Conservation (phyloP, 139 green algal species). For the Chlamydomonas sp. region DNA sequence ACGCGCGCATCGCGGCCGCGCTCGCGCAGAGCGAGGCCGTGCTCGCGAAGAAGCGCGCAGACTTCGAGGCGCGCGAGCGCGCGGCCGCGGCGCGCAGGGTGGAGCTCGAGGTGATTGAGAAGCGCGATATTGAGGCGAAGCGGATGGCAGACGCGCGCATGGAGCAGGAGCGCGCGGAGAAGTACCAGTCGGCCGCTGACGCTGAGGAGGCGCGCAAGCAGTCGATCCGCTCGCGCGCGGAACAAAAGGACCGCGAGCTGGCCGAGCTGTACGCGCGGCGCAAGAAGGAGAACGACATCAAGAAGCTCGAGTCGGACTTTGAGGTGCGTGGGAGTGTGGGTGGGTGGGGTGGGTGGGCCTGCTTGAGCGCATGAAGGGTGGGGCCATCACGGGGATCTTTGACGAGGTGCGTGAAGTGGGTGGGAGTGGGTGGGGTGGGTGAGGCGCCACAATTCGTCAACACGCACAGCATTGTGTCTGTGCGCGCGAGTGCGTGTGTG, state of each 20-base stretch:
- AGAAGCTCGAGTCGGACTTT: conserved; percentile 42
- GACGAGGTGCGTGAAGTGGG: too few species aligned
- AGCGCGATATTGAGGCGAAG: conserved; percentile 19
- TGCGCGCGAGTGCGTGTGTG: too few species aligned
- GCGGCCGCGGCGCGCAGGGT: conserved; percentile 20
- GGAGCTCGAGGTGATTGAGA: conserved; percentile 23
- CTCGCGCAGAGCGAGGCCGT: conserved; percentile 37
- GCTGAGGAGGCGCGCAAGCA: conserved; percentile 45
- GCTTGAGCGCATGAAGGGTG: too few species aligned
- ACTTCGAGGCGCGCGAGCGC: conserved; percentile 41
- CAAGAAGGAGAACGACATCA: conserved; percentile 48
- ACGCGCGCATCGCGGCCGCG: conserved; percentile 46
- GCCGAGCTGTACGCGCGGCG: conserved; percentile 37
- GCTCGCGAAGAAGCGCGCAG: conserved; percentile 39
- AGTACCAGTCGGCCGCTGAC: conserved; percentile 41
- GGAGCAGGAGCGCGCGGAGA: conserved; percentile 33
- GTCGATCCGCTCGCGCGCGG: conserved; percentile 37
- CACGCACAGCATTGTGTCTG: too few species aligned
- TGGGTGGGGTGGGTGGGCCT: too few species aligned
- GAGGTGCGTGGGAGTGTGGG: too few species aligned
- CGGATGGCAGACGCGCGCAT: conserved; percentile 25
- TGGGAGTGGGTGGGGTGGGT: too few species aligned
- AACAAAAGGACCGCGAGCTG: conserved; percentile 66
- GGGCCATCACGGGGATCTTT: too few species aligned
- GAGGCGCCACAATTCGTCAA: too few species aligned